These are phyloP conservation scores for Gossypium longicalyx DNA, from an alignment of 345 rosid species.

Conservation along the genomic window DNA sequence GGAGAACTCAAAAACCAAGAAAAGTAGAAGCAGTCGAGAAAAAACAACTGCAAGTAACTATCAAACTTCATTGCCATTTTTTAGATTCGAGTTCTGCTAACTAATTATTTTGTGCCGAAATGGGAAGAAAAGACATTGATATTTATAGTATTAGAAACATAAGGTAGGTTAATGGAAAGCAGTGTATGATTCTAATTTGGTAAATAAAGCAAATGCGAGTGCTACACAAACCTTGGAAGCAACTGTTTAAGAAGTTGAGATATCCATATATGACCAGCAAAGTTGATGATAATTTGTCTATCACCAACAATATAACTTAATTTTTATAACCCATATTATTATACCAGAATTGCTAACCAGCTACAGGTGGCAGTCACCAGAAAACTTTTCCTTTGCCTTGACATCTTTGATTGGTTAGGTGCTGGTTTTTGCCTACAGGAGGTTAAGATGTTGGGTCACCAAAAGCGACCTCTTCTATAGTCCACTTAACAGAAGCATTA, in stretches of 20 bases:
- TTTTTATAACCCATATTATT: no score
- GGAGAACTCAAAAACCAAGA: background rate
- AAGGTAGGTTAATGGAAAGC: background rate
- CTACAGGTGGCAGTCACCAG: no score
- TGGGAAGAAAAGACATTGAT: background rate
- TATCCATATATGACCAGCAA: constrained; percentile 7
- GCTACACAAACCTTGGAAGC: constrained; percentile 25
- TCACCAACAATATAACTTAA: no score
- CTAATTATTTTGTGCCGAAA: background rate
- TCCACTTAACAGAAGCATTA: no score
- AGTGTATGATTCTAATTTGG: background rate
- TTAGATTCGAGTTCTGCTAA: background rate
- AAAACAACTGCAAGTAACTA: background rate
- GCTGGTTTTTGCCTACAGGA: no score
- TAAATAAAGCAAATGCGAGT: constrained; percentile 14
- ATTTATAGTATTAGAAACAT: constrained; percentile 8
- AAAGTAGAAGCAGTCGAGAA: background rate
- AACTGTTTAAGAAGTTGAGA: constrained; percentile 22
- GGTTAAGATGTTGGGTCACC: no score
- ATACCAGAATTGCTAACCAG: no score
- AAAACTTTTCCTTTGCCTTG: no score
- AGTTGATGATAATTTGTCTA: no score
- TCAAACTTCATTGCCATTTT: background rate
- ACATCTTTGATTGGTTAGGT: no score
- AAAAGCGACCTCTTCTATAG: no score